These are phyloP conservation scores for Dactylonectria estremocensis DNA, from an alignment of 2,329 filamentous ascomycete genomes.

Conservation along the genomic window DNA sequence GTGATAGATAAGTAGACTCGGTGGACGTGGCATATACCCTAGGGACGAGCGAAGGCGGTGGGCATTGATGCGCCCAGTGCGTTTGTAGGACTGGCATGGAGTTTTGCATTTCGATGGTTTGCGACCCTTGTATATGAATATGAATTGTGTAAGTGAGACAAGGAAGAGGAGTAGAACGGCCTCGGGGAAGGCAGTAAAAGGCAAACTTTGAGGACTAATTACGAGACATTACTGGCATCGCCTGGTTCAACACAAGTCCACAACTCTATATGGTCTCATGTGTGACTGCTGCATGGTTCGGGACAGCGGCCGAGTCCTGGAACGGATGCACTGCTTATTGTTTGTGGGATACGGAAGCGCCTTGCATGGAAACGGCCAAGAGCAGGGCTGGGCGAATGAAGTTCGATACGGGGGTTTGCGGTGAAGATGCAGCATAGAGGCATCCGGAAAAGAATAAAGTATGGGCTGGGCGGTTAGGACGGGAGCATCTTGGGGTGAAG, in stretches of 20 bases:
- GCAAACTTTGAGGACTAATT: neutral
- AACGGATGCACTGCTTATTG: neutral
- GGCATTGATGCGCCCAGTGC: neutral
- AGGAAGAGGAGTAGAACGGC: neutral
- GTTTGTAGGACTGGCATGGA: neutral
- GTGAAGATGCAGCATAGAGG: neutral
- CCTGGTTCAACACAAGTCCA: neutral
- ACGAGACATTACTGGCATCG: neutral
- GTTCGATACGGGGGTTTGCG: neutral
- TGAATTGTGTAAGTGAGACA: neutral
- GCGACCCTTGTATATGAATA: neutral
- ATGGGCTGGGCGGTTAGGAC: neutral
- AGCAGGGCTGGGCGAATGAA: neutral
- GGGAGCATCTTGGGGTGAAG: conserved; percentile 7
- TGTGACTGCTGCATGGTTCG: neutral
- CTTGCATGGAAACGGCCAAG: neutral
- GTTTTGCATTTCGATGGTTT: neutral
- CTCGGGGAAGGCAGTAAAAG: neutral
- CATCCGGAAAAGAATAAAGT: neutral
- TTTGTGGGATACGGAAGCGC: neutral
- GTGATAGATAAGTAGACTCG: neutral
- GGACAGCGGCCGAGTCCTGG: neutral
- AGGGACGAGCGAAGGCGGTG: neutral
- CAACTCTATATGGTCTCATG: neutral
- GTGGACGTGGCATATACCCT: neutral